Evolutionary conservation across 2,329 filamentous ascomycete species (phyloP), one percentile per base, ranked within the genome.

Genomic region (Sordariomycetes sp.): DNA sequence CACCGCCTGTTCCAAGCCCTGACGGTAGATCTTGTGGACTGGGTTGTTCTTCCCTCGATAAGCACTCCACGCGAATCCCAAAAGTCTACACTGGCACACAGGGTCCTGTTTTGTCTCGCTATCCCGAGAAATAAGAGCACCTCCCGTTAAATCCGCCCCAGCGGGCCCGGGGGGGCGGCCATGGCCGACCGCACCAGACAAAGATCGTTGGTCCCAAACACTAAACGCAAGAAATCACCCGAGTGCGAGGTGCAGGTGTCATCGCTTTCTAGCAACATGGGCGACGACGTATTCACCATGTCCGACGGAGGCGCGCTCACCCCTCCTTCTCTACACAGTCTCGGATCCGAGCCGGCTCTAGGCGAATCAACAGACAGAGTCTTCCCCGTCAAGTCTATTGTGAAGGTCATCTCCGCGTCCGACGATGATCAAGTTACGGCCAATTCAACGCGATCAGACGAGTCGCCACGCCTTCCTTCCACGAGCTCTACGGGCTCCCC

Each of bases 371-470:
- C 25, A 18, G 55, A 53, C 10, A 40, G 55, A 28, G 22, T 53
- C 16, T 58, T 58, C 35, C 55, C 55, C 20, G 28, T 58, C 20
- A 51, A 51, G 24, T 58, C 55, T n/a, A 32, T 58, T 11, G 55
- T 58, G 50, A 58, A 32, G 50, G 55, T 58, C 4, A 48, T 53
- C 20, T 53, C 55, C 16, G 7, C 12, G 24, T 28, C 55, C 12
- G 25, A 20, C 6, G 43, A 4, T 5, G 12, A 22, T 22, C 43
- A 48, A 22, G 3, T 22, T 4, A 32, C 28, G 28, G 28, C 28
- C 4, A 32, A 32, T 32, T 52, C 50, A 7, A 52, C 3, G 6
- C 50, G 24, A 52, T 52, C 50, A 8, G 20, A 32, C 50, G 22
- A 25, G 10, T 22, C 50, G 20, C 16, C 40, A n/a, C 40, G 16